Evolutionary conservation across 441 rosid species (phyloP).

Genomic region (Metrosideros polymorpha): DNA sequence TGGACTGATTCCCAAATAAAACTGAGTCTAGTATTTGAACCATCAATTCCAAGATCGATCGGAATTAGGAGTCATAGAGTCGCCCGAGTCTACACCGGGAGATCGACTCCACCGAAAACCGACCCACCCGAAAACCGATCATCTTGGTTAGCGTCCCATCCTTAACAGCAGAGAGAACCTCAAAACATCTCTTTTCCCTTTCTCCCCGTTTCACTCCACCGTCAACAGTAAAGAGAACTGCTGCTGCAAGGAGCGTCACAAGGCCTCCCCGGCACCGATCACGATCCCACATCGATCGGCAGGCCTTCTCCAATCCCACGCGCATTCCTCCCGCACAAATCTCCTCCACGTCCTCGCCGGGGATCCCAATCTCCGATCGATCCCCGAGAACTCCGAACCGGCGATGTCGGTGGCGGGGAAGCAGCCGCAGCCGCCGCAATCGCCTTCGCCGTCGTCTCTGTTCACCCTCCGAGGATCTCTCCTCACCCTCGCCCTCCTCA

Average conservation of each 20-base stretch:
- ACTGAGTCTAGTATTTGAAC: accelerated
- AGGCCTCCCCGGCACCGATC: background rate
- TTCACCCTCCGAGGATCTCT: slow-evolving; percentile 60
- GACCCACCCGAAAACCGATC: background rate
- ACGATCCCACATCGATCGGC: background rate
- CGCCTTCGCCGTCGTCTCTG: slow-evolving; percentile 2
- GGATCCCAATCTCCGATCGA: slow-evolving; percentile 8
- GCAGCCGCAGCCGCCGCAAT: background rate
- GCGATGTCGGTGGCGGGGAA: slow-evolving; percentile 1
- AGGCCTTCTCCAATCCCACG: background rate
- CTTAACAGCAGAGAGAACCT: too few relatives aligned
- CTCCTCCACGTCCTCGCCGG: slow-evolving; percentile 10
- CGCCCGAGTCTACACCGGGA: background rate
- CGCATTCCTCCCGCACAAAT: slow-evolving; percentile 14
- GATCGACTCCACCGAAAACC: background rate
- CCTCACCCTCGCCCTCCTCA: slow-evolving; percentile 49
- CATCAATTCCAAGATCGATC: background rate
- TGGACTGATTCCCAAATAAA: accelerated
- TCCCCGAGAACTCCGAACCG: background rate
- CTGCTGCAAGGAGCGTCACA: background rate
- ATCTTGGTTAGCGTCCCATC: background rate
- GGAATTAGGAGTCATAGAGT: accelerated
- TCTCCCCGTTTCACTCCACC: background rate
- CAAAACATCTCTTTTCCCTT: background rate
- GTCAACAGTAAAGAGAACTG: background rate